Evolutionary conservation across 2,329 filamentous ascomycete genomes (phyloP), one percentile per base, ranked within the genome.

Genomic region (Ceratocystis diversiconidia): DNA sequence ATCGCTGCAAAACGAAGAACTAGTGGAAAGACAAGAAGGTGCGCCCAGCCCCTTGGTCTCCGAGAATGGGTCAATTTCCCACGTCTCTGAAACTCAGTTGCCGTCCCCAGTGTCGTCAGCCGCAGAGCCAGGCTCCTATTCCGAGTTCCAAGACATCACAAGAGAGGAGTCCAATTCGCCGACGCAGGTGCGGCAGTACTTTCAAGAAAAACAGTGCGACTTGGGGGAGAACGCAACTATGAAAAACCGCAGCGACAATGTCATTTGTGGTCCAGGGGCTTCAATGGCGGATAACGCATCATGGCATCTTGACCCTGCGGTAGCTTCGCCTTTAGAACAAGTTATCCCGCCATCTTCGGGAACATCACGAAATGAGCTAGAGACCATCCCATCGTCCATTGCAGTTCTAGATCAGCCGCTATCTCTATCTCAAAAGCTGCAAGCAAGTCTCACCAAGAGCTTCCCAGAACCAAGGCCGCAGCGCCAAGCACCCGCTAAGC

Each of bases 91-190:
- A 17, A 50, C 60, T 3, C 46, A 63, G 32, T 15, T 62, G 64
- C 50, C 66, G 43, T 36, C 71, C 72, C 73, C 44, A 57, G 72
- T 76, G 15, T 79, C 78, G 1, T 76, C 79, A 0, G 84, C 80
- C 66, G 74, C 80, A 32, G 76, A 85, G 22, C 76, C 75, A 8
- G 83, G 86, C 70, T 86, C 83, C 0, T 79, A 82, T 69, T 79
- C 70, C 3, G 69, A 68, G 4, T 28, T 74, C 22, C 65, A 74
- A 10, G 67, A 68, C 7, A 68, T 69, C 12, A 68, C 69, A 0
- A 68, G 76, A 0, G 61, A 70, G 1, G 70, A 70, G 15, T 75
- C 76, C 28, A 76, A 74, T 19, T 80, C 83, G 0, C 82, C 82
- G 0, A 79, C 78, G 1, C 75, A 79, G 48, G 72, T 82, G 0